phyloP scores from a whole-genome alignment of 73 alveolate genomes.

The Tetrahymena thermophila region DNA sequence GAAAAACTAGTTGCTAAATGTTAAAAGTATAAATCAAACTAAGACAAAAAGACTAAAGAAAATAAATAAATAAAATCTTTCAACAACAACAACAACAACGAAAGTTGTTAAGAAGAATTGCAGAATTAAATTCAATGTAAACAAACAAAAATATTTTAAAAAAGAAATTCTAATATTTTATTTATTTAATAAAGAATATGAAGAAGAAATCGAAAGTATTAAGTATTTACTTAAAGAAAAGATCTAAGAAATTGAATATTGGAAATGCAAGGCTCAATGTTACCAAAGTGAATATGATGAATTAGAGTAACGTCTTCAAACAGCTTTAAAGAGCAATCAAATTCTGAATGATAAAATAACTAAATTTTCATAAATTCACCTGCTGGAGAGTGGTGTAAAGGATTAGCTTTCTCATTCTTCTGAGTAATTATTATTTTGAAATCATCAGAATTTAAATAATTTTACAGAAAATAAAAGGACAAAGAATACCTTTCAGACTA shows the following conservation, averaged over 20 bases:
- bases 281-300: neutral
- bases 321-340: neutral
- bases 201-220: neutral
- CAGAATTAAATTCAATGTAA: neutral
- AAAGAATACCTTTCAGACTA: neutral
- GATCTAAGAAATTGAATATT: neutral
- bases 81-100: neutral
- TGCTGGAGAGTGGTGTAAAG: neutral
- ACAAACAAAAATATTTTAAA: neutral
- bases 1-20: neutral
- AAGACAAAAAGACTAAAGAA: neutral
- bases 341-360: neutral
- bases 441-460: neutral
- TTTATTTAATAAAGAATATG: neutral
- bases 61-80: neutral
- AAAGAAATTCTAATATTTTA: too few species aligned
- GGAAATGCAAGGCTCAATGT: neutral
- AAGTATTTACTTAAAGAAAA: neutral
- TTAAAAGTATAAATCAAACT: neutral
- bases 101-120: neutral
- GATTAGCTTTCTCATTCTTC: neutral
- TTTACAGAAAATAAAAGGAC: neutral
- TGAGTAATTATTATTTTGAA: neutral
- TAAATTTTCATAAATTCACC: neutral
- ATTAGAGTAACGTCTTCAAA: neutral